Conservation (phyloP, 345 rosid species). For the Pistacia atlantica region DNA sequence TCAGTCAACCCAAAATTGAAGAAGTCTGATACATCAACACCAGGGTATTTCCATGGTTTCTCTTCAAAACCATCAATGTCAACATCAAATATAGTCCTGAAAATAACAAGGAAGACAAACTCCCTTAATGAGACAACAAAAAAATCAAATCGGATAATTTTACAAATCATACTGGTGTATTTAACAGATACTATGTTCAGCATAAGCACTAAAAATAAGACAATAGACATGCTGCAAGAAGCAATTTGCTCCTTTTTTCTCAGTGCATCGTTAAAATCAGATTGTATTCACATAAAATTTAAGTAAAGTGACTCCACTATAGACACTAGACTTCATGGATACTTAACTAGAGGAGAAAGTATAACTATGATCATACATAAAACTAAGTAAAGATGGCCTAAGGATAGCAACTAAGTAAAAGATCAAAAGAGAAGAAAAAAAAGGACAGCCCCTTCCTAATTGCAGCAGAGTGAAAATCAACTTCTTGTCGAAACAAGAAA, state of each 20-base stretch:
- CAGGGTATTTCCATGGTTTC: conserved; percentile 96
- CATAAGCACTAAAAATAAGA: background rate
- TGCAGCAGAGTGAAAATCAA: too few relatives aligned
- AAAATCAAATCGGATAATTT: background rate
- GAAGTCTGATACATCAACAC: conserved; percentile 75
- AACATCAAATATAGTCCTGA: conserved; percentile 95
- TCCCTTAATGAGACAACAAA: conserved; percentile 11
- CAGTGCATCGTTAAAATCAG: background rate
- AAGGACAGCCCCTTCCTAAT: too few relatives aligned
- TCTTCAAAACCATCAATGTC: conserved; percentile 95
- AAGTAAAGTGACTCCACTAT: too few relatives aligned
- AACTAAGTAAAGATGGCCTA: too few relatives aligned
- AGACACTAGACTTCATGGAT: too few relatives aligned
- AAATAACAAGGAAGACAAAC: conserved; percentile 22
- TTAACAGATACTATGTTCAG: background rate
- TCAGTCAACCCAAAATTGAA: conserved; percentile 95
- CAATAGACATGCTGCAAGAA: conserved; percentile 2
- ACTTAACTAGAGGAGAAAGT: too few relatives aligned
- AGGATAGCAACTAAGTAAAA: too few relatives aligned
- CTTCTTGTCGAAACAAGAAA: too few relatives aligned
- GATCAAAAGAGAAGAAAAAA: too few relatives aligned
- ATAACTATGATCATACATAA: too few relatives aligned
- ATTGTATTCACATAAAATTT: too few relatives aligned
- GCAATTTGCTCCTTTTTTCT: conserved; percentile 6
- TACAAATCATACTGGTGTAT: background rate